A percentile compares a stretch with the other conserved stretches of the same genome.
Evolutionary conservation across 23 red algal genomes (phyloP).

Genomic region (Rhodosorus marinus): DNA sequence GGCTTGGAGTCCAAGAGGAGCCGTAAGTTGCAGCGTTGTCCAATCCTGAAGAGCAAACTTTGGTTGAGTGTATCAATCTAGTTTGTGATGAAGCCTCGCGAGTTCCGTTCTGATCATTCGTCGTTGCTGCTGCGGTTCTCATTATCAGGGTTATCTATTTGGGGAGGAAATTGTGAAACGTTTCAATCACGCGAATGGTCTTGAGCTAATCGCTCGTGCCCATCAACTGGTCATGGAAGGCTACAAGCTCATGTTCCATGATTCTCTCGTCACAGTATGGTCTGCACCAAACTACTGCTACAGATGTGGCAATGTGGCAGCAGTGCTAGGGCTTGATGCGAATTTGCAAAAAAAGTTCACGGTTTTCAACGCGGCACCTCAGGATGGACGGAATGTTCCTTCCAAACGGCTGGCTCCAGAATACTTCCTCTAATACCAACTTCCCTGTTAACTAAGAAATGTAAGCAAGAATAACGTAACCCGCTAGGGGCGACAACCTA

Average conservation of each 20-base stretch:
- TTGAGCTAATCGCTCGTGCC: conserved; percentile 62
- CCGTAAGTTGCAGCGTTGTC: no score
- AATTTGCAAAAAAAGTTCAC: conserved; percentile 29
- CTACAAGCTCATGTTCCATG: conserved; percentile 89
- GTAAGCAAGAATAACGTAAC: no score
- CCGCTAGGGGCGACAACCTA: no score
- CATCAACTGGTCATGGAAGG: conserved; percentile 99
- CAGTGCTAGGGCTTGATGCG: conserved; percentile 56
- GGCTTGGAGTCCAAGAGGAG: conserved; percentile 58
- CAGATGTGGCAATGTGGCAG: conserved; percentile 82
- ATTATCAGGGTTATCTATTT: conserved; percentile 80
- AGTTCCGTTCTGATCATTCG: no score
- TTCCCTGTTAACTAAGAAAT: no score
- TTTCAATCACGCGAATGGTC: conserved; percentile 46
- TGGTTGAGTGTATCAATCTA: no score
- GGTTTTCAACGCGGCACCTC: conserved; percentile 56
- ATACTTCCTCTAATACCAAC: conserved; percentile 77
- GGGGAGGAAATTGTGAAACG: conserved; percentile 37
- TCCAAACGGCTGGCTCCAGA: conserved; percentile 25
- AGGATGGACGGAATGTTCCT: conserved; percentile 8
- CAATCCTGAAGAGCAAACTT: no score
- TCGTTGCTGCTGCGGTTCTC: no score
- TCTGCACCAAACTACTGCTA: conserved; percentile 96
- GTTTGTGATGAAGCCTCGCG: no score
- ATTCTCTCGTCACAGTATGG: conserved; percentile 88